Evolutionary conservation across 352 stramenopile genomes (phyloP).

Genomic region (Aphanomyces cochlioides): DNA sequence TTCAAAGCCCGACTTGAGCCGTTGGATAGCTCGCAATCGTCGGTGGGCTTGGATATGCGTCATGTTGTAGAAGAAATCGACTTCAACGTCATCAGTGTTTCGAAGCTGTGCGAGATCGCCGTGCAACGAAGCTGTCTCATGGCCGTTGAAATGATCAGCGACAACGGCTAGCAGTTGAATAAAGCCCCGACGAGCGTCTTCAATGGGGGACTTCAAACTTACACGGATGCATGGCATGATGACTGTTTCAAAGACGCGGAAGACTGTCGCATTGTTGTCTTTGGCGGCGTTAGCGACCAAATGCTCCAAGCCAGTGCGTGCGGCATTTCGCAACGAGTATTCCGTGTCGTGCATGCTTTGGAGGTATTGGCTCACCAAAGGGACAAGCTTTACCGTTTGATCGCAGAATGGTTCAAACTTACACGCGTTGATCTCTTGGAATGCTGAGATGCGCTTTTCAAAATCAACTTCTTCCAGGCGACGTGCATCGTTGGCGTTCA

Average conservation of each 20-base stretch:
- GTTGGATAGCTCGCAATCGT: constrained; percentile 87
- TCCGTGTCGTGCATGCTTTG: constrained; percentile 80
- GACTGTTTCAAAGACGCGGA: constrained; percentile 81
- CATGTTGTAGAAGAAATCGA: constrained; percentile 99
- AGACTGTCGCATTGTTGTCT: constrained; percentile 44
- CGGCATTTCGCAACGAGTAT: constrained; percentile 76
- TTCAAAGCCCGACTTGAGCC: constrained; percentile 55
- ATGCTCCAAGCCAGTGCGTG: constrained; percentile 53
- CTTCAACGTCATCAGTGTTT: constrained; percentile 86
- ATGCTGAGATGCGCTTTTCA: constrained; percentile 66
- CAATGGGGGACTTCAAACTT: constrained; percentile 69
- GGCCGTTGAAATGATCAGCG: constrained; percentile 46
- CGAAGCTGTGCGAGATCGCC: constrained; percentile 63
- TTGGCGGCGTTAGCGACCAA: constrained; percentile 47
- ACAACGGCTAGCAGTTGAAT: constrained; percentile 75
- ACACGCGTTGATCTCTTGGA: constrained; percentile 62
- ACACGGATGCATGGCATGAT: constrained; percentile 85
- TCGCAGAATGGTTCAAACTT: constrained; percentile 58
- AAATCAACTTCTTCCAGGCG: constrained; percentile 83
- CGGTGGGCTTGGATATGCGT: constrained; percentile 98
- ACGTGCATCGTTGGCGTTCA: constrained; percentile 79
- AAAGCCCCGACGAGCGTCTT: constrained; percentile 81
- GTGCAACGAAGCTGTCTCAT: constrained; percentile 55
- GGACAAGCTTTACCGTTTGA: constrained; percentile 67
- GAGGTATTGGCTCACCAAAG: constrained; percentile 70